Evolutionary conservation across 2,329 filamentous ascomycete genomes (phyloP), one percentile per base, ranked within the genome.

Genomic region (Tolypocladium ovalisporum): DNA sequence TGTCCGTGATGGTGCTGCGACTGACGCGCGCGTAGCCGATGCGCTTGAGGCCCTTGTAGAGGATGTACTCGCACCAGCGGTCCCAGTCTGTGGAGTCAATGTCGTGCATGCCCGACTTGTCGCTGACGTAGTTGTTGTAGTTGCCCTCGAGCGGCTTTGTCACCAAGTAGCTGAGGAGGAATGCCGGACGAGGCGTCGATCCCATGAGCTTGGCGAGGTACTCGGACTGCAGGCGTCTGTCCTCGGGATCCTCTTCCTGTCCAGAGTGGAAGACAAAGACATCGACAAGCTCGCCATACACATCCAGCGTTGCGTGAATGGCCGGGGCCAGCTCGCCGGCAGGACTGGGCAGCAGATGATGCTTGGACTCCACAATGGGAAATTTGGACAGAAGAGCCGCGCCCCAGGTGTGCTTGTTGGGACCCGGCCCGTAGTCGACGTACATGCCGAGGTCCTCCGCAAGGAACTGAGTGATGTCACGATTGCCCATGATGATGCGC

Each of bases 341-440:
- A 0, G 94, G 94, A 17, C 88, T 94, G 19, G 94, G 94, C 5
- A 97, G 82, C 15, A 99, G 83, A 67, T 99, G 94, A 70, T 99
- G 94, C 27, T 92, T 97, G 1, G 90, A 96, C 75, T 97, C 96
- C 59, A 99, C 73, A 66, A 99, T 99, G 4, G 94, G 94, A 77
- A 97, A 99, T 69, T 97, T 97, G 65, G 91, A 97, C 4, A 99
- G 81, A 51, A 99, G 79, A 27, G 92, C 94, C 12, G 87, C 84
- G 55, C 94, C 94, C 94, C 94, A 99, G 0, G 94, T 99, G 76
- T 99, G 94, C 76, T 97, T 99, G 81, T 99, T 96, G 8, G 94
- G 94, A 2, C 94, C 94, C 35, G 94, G 94, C 57, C 94, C 94
- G 67, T 91, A 97, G 75, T 99, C 94, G 54, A 95, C 92, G 68